Base-by-base conservation (phyloP, 2,329 filamentous ascomycete species). In the Talaromyces pinophilus region DNA sequence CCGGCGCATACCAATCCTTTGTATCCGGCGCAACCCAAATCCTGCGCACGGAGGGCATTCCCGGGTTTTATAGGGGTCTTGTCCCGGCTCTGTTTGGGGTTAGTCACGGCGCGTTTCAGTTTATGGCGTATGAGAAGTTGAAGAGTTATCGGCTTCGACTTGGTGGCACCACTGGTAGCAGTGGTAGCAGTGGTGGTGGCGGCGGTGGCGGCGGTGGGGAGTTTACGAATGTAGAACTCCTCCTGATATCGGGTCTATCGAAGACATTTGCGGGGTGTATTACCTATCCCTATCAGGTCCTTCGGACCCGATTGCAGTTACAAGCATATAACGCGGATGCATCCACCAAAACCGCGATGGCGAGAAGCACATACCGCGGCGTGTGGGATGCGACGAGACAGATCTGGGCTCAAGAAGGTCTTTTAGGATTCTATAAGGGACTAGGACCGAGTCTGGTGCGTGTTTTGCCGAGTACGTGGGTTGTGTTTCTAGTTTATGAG, bases 401-500 rank as follows among this genome's bases (percentile, higher is more conserved):
- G 79, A 88, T 96, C 35, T 97, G 91, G 88, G 81, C 75, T 63
- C 89, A 91, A 71, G 93, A 97, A 75, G 93, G 95, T 0, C 67
- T 91, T 38, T 81, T 85, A 10, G 94, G 94, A 0, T 98, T 97
- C 79, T 99, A 98, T 79, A 92, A 93, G 70, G 95, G 95, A 1
- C 82, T 98, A 66, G 88, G 92, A 48, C 93, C 94, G 0, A 96
- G 94, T 70, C 85, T 97, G n/a, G 83, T 97, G 62, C 87, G 95
- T 68, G 95, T 98, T 33, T 83, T 99, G 78, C 95, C 95, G 3
- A 93, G 93, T 38, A 98, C 95, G 3, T 96, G 95, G 87, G 92
- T 97, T 63, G 98, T 94, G 1, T 98, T 99, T 76, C 79, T 99
- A 72, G 93, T 98, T 28, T 98, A 98, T 79, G 95, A 99, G 82